Conservation (phyloP, 2,329 filamentous ascomycete genomes). For the Sporothrix pseudoabietina region DNA sequence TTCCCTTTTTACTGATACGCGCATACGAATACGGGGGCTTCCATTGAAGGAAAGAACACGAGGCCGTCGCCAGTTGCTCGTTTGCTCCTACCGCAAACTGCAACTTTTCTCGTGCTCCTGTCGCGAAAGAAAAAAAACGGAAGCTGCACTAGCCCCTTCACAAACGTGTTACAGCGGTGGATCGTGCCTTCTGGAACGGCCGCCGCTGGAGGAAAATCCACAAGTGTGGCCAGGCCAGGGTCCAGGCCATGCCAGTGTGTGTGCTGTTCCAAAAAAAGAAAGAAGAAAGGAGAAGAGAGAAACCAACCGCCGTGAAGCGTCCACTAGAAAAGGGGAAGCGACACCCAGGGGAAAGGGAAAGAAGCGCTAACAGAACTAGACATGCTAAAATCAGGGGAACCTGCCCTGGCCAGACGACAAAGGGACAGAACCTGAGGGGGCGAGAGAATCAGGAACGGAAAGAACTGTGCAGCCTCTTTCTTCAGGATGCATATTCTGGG, state of each 20-base stretch:
- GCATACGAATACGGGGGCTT: not conserved
- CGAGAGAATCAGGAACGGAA: not conserved
- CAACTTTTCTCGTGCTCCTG: slow-evolving; percentile 7
- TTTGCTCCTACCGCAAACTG: slow-evolving; percentile 14
- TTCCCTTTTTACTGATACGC: not conserved
- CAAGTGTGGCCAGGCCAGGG: slow-evolving; percentile 1
- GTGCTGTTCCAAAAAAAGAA: slow-evolving; percentile 30
- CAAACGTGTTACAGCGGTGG: slow-evolving; percentile 20
- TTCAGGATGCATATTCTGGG: not conserved
- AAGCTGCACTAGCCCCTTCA: slow-evolving; percentile 5
- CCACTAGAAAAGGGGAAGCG: slow-evolving; percentile 5
- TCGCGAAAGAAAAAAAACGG: not conserved
- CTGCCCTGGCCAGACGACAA: not conserved
- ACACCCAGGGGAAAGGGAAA: not conserved
- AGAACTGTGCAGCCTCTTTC: not conserved
- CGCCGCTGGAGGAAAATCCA: slow-evolving; percentile 7
- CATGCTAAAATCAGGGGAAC: slow-evolving; percentile 20
- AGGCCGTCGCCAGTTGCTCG: not conserved
- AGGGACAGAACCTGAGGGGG: not conserved
- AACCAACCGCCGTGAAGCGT: not conserved
- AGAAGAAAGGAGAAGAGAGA: not conserved
- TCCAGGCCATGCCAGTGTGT: slow-evolving; percentile 1
- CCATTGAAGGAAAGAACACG: slow-evolving; percentile 2
- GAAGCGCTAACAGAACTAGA: not conserved
- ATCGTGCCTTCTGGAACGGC: slow-evolving; percentile 28